Conservation (phyloP, 768 basidiomycete genomes). For the Rhizopogon salebrosus region DNA sequence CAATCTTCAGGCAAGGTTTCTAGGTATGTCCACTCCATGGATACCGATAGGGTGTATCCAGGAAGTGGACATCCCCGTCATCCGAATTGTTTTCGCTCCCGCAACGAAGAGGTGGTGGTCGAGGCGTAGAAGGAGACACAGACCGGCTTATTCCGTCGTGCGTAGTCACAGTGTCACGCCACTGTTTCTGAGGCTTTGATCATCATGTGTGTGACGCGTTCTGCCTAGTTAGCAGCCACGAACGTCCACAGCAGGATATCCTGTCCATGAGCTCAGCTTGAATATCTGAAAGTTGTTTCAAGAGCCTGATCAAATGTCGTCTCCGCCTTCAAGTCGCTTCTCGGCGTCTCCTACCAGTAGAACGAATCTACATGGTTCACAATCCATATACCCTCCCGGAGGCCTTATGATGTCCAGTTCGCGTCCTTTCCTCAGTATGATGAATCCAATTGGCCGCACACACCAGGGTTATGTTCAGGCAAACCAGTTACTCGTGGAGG, state of each 20-base stretch:
- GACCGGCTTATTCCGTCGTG: too few species aligned
- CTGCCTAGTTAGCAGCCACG: neutral
- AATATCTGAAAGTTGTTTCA: neutral
- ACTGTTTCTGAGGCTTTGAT: neutral
- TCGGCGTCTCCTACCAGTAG: constrained; percentile 13
- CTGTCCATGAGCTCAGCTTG: constrained; percentile 6
- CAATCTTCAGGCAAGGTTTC: too few species aligned
- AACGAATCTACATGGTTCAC: constrained; percentile 18
- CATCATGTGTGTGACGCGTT: constrained; percentile 1
- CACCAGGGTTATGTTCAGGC: constrained; percentile 77
- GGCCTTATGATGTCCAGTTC: constrained; percentile 45
- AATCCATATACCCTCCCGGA: constrained; percentile 22
- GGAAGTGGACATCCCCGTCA: too few species aligned
- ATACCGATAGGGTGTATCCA: too few species aligned
- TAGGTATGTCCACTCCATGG: too few species aligned
- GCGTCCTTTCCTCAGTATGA: constrained; percentile 74
- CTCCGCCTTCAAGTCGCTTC: constrained; percentile 9
- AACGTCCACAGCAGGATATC: constrained; percentile 11
- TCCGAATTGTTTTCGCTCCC: too few species aligned
- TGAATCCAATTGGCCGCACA: constrained; percentile 72
- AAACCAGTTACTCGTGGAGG: constrained; percentile 64
- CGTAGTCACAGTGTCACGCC: constrained; percentile 24
- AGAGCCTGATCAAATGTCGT: neutral
- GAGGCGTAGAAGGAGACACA: too few species aligned
- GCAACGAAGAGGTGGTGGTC: too few species aligned